phyloP scores from a whole-genome alignment of 805 yeast species.

The Tetrapisispora pingtungensis region DNA sequence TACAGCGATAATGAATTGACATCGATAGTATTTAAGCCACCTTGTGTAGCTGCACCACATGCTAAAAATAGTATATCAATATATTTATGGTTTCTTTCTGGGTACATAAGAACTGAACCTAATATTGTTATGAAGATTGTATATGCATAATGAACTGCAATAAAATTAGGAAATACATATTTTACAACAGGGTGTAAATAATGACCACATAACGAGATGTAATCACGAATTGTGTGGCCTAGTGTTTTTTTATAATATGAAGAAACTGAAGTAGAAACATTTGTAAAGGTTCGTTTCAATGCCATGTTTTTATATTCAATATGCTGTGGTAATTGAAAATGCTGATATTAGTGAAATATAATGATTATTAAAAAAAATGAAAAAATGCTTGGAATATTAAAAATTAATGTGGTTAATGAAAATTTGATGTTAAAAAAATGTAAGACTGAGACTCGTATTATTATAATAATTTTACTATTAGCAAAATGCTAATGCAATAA shows the following conservation, averaged over 20 bases:
- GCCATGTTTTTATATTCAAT: slow-evolving; percentile 1
- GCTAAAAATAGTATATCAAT: slow-evolving; percentile 74
- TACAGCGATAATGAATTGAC: slow-evolving; percentile 52
- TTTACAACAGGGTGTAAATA: slow-evolving; percentile 30
- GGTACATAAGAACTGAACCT: slow-evolving; percentile 69
- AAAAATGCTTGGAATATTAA: background rate
- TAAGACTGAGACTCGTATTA: too few relatives aligned
- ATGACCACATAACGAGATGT: slow-evolving; percentile 25
- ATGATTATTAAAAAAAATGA: background rate
- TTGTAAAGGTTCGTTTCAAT: slow-evolving; percentile 14
- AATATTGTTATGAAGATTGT: slow-evolving; percentile 49
- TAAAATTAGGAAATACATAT: slow-evolving; percentile 34
- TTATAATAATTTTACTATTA: too few relatives aligned
- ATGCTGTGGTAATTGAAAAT: background rate
- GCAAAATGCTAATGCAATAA: too few relatives aligned
- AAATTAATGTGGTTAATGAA: too few relatives aligned
- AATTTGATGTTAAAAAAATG: too few relatives aligned
- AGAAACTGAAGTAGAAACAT: slow-evolving; percentile 18
- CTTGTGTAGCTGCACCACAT: slow-evolving; percentile 75
- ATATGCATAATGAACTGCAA: slow-evolving; percentile 65
- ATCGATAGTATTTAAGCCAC: slow-evolving; percentile 80
- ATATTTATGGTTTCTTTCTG: slow-evolving; percentile 53
- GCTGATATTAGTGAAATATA: background rate
- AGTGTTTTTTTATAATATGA: slow-evolving; percentile 26
- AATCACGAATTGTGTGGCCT: slow-evolving; percentile 34